These are phyloP conservation scores for Microbotryum lychnidis-dioicae DNA, from an alignment of 1,284 basidiomycete species.

Conservation along the genomic window DNA sequence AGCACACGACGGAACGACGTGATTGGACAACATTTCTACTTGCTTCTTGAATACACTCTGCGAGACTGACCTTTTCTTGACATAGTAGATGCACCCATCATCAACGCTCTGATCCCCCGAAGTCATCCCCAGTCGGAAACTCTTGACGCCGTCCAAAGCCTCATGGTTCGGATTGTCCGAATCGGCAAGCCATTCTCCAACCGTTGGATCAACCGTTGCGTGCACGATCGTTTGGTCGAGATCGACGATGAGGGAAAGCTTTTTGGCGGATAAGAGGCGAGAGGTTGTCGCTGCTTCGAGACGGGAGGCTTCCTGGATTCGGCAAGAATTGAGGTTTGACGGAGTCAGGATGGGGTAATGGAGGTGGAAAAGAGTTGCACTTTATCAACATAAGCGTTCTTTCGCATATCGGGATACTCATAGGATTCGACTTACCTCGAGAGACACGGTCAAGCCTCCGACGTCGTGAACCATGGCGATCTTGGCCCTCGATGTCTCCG, in stretches of 20 bases:
- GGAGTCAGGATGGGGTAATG: background rate
- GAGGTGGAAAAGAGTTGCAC: background rate
- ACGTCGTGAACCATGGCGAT: constrained; percentile 72
- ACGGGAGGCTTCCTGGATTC: constrained; percentile 67
- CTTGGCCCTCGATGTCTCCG: constrained; percentile 65
- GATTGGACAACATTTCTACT: constrained; percentile 66
- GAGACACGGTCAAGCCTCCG: constrained; percentile 44
- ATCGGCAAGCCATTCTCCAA: constrained; percentile 81
- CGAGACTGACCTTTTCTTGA: constrained; percentile 69
- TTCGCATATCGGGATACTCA: background rate
- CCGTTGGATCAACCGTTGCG: constrained; percentile 95
- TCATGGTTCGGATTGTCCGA: constrained; percentile 80
- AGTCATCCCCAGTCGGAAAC: constrained; percentile 60
- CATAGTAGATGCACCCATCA: constrained; percentile 88
- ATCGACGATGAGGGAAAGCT: constrained; percentile 92
- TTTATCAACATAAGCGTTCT: background rate
- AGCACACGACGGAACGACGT: constrained; percentile 46
- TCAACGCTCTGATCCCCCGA: constrained; percentile 43
- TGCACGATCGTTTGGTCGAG: constrained; percentile 98
- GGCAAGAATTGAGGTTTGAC: background rate
- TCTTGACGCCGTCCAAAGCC: constrained; percentile 72
- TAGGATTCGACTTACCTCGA: constrained; percentile 17
- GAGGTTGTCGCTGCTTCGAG: constrained; percentile 74
- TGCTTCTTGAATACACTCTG: constrained; percentile 43
- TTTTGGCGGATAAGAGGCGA: constrained; percentile 64